Evolutionary conservation across 768 basidiomycete genomes (phyloP).

Genomic region (Infundibulicybe gibba): DNA sequence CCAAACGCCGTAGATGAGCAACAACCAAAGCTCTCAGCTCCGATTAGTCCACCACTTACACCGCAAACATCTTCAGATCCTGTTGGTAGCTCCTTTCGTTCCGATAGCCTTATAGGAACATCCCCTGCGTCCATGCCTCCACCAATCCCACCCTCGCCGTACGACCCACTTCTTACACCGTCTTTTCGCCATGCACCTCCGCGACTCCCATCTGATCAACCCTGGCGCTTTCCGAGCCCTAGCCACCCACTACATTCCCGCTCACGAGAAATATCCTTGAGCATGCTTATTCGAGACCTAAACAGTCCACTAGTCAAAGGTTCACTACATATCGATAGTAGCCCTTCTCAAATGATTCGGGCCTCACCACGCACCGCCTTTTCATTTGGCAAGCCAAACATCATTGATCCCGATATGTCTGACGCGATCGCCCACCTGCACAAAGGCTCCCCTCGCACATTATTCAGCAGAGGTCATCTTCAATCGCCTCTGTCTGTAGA

Average conservation of each 20-base stretch:
- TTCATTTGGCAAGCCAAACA: conserved; percentile 13
- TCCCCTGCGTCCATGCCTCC: conserved; percentile 27
- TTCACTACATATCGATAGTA: conserved; percentile 19
- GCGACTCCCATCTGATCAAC: conserved; percentile 72
- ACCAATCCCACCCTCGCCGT: conserved; percentile 64
- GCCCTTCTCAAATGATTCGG: conserved; percentile 24
- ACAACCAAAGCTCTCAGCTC: conserved; percentile 7
- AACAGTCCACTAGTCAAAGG: conserved; percentile 43
- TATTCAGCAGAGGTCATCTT: conserved; percentile 31
- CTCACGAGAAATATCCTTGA: conserved; percentile 60
- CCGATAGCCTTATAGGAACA: conserved; percentile 10
- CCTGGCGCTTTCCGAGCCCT: conserved; percentile 79
- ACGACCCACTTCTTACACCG: conserved; percentile 71
- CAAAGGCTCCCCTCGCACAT: conserved; percentile 34
- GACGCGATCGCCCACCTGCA: conserved; percentile 27
- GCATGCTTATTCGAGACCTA: conserved; percentile 54
- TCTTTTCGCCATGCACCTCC: conserved; percentile 77
- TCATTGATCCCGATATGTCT: conserved; percentile 24
- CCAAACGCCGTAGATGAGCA: conserved; percentile 14
- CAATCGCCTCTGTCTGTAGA: conserved; percentile 22
- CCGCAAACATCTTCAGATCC: conserved; percentile 30
- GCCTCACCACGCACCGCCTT: conserved; percentile 28
- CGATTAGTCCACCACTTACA: conserved; percentile 32
- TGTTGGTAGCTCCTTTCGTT: conserved; percentile 13
- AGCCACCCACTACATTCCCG: conserved; percentile 72